phyloP scores from a whole-genome alignment of 2,329 filamentous ascomycete species.

The Ramularia collo-cygni region DNA sequence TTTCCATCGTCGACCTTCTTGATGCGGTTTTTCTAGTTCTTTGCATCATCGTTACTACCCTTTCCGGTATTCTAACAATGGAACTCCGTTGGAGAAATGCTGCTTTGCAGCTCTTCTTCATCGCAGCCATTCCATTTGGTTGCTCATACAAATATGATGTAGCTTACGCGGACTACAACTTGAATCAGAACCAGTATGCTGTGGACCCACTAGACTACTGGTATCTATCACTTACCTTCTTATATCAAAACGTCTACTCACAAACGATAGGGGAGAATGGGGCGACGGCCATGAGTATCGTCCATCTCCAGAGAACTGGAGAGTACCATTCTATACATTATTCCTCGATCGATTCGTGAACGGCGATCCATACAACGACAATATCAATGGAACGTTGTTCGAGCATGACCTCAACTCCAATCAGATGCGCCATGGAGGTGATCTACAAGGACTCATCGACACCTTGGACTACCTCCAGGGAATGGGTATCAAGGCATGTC shows the following conservation, averaged over 20 bases:
- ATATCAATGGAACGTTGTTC: slow-evolving; percentile 52
- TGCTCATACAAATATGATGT: slow-evolving; percentile 36
- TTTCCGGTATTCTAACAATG: too few species aligned
- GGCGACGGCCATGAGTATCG: slow-evolving; percentile 42
- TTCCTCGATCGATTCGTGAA: slow-evolving; percentile 60
- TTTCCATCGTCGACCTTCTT: too few species aligned
- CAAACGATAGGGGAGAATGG: slow-evolving; percentile 40
- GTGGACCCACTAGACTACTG: slow-evolving; percentile 50
- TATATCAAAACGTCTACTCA: too few species aligned
- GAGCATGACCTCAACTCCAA: slow-evolving; percentile 54
- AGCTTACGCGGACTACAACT: slow-evolving; percentile 46
- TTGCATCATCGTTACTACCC: too few species aligned
- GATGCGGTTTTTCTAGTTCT: too few species aligned
- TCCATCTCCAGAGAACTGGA: slow-evolving; percentile 53
- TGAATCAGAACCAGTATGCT: slow-evolving; percentile 52
- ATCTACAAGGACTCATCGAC: slow-evolving; percentile 51
- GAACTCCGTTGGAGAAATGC: too few species aligned
- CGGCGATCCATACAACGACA: slow-evolving; percentile 58
- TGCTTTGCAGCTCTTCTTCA: too few species aligned
- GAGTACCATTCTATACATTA: slow-evolving; percentile 57
- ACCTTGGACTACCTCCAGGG: slow-evolving; percentile 59
- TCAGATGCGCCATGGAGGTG: slow-evolving; percentile 56
- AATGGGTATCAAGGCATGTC: slow-evolving; percentile 45
- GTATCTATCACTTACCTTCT: slow-evolving; percentile 37
- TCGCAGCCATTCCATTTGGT: neutral